A percentile compares a stretch with the other conserved stretches of the same genome.
phyloP scores from a whole-genome alignment of 2,329 filamentous ascomycete genomes.

The Penicillium crustosum region DNA sequence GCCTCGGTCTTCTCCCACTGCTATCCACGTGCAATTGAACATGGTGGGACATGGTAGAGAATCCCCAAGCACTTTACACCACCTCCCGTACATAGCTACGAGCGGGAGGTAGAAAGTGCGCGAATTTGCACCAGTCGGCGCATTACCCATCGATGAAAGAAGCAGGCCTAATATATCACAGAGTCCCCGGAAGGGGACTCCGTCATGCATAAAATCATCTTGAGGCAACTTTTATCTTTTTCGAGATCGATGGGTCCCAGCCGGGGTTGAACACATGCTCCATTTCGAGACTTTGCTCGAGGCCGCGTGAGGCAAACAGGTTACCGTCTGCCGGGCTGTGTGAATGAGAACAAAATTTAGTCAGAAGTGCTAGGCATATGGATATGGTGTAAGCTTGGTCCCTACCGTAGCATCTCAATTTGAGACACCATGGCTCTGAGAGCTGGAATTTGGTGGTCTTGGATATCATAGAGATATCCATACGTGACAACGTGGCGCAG shows the following conservation, averaged over 20 bases:
- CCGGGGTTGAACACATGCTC: not conserved
- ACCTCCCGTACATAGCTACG: not conserved
- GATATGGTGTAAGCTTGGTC: not conserved
- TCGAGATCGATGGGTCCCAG: not conserved
- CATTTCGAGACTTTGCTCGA: not conserved
- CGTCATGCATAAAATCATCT: not conserved
- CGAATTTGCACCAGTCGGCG: not conserved
- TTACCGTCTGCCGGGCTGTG: not conserved
- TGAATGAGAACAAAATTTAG: not conserved
- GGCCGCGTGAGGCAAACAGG: not conserved
- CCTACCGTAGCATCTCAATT: not conserved
- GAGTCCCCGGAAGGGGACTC: not conserved
- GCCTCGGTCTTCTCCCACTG: not conserved
- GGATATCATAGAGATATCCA: not conserved
- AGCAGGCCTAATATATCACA: not conserved
- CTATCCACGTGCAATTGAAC: not conserved
- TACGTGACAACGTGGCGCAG: not conserved
- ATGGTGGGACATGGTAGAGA: not conserved
- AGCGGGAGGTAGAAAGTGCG: not conserved
- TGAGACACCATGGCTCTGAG: not conserved
- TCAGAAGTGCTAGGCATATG: not conserved
- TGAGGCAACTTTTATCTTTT: not conserved
- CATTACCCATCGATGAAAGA: not conserved
- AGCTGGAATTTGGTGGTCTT: not conserved
- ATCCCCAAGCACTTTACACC: not conserved